These are phyloP conservation scores for Saccharomycopsis schoenii DNA, from an alignment of 805 yeast species.

Conservation along the genomic window DNA sequence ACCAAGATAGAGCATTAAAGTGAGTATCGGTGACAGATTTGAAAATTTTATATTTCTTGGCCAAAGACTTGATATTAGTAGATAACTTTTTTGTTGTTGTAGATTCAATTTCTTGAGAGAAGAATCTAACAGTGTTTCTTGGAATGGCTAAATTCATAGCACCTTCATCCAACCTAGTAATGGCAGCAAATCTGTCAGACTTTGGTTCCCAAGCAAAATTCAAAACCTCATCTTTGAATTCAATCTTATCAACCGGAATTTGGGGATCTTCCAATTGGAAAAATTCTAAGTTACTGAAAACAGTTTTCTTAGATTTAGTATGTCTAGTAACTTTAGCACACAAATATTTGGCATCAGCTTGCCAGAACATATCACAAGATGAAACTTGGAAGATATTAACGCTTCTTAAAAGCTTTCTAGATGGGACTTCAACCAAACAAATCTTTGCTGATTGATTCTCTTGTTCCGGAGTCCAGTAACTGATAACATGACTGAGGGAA, in stretches of 20 bases:
- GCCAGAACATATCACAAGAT: conserved; percentile 91
- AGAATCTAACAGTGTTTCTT: conserved; percentile 65
- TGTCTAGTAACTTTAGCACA: conserved; percentile 96
- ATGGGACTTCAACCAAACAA: conserved; percentile 77
- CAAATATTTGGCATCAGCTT: conserved; percentile 68
- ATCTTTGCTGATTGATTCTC: conserved; percentile 92
- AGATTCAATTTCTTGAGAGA: conserved; percentile 59
- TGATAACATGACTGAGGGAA: conserved; percentile 55
- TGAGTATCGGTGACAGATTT: conserved; percentile 51
- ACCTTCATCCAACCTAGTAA: conserved; percentile 52
- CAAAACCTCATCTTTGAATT: conserved; percentile 78
- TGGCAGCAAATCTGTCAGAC: conserved; percentile 75
- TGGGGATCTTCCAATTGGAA: conserved; percentile 81
- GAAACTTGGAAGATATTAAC: conserved; percentile 91
- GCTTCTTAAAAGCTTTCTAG: conserved; percentile 76
- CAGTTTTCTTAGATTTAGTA: conserved; percentile 87
- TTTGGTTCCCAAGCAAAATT: conserved; percentile 95
- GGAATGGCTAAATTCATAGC: conserved; percentile 51
- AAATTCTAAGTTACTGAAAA: conserved; percentile 85
- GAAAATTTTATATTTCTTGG: conserved; percentile 48
- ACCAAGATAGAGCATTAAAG: conserved; percentile 70
- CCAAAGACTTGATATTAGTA: conserved; percentile 26
- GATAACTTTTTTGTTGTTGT: conserved; percentile 39
- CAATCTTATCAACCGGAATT: conserved; percentile 90
- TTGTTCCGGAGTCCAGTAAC: conserved; percentile 96